Evolutionary conservation across 441 rosid genomes (phyloP).

Genomic region (Erysimum cheiri): DNA sequence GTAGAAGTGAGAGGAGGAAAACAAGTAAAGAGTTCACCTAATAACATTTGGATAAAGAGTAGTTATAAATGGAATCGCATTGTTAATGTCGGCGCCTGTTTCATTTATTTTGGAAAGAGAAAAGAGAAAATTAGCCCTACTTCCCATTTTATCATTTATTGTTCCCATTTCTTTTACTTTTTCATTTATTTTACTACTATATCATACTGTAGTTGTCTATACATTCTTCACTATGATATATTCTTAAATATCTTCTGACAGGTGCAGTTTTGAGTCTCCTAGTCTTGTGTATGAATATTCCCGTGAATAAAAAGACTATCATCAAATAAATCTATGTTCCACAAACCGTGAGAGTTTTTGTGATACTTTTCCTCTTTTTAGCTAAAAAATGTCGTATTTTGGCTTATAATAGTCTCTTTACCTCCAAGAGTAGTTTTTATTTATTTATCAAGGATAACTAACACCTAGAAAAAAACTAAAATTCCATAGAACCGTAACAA

Average conservation of each 20-base stretch:
- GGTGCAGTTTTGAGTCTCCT: background rate
- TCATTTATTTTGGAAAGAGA: constrained; percentile 39
- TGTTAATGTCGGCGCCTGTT: constrained; percentile 43
- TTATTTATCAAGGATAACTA: too few species aligned
- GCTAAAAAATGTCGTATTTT: too few species aligned
- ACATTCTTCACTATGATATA: too few species aligned
- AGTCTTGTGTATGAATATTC: too few species aligned
- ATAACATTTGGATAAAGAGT: constrained; percentile 21
- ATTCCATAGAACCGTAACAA: too few species aligned
- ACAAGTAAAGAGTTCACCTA: constrained; percentile 14
- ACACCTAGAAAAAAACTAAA: too few species aligned
- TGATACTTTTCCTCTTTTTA: too few species aligned
- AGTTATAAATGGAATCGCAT: constrained; percentile 23
- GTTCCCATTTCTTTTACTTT: background rate
- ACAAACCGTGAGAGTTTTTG: too few species aligned
- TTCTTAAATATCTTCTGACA: background rate
- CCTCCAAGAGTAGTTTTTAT: too few species aligned
- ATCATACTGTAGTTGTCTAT: background rate
- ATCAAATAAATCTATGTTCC: too few species aligned
- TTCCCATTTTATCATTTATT: constrained; percentile 24
- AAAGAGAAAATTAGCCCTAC: constrained; percentile 12
- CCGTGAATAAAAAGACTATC: too few species aligned
- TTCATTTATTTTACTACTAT: background rate
- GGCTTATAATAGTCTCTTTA: too few species aligned
- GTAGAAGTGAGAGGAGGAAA: background rate